Percentiles rank a stretch among this genome's conserved stretches.
These are phyloP conservation scores for Luffa acutangula DNA, from an alignment of 306 rosid species.

Conservation along the genomic window DNA sequence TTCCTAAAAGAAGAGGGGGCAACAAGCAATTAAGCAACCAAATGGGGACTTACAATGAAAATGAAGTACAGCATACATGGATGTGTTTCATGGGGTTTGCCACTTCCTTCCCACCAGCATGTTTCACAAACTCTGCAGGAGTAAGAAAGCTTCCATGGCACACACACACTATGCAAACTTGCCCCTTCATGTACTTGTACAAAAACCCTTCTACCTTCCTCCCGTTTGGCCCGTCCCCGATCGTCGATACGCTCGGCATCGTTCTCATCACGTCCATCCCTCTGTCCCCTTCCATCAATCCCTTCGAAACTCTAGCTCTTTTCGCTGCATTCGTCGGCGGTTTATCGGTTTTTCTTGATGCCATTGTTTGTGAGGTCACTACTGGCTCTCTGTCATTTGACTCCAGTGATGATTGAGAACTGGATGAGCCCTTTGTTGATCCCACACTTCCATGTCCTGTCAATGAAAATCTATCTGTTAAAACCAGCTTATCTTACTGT, in stretches of 20 bases:
- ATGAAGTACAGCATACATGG: slow-evolving; percentile 19
- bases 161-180: slow-evolving; percentile 47
- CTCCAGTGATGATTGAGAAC: slow-evolving; percentile 7
- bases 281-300: slow-evolving; percentile 4
- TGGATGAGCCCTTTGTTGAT: slow-evolving; percentile 1
- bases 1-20: neutral
- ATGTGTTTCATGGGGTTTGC: slow-evolving; percentile 59
- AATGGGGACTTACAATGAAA: slow-evolving; percentile 15
- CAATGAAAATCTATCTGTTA: neutral
- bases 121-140: slow-evolving; percentile 53
- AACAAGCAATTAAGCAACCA: neutral
- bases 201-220: slow-evolving; percentile 48
- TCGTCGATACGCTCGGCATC: slow-evolving; percentile 44
- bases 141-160: slow-evolving; percentile 66
- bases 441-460: slow-evolving; percentile 6
- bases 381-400: neutral
- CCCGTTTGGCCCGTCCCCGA: slow-evolving; percentile 46
- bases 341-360: neutral
- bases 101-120: slow-evolving; percentile 46
- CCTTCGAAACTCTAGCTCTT: slow-evolving; percentile 18
- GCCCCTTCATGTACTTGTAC: slow-evolving; percentile 27
- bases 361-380: slow-evolving; percentile 1
- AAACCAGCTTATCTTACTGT: neutral
- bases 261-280: slow-evolving; percentile 19
- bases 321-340: slow-evolving; percentile 3